Evolutionary conservation across 2,329 filamentous ascomycete genomes (phyloP).

Genomic region (Epichloe coenophiala): DNA sequence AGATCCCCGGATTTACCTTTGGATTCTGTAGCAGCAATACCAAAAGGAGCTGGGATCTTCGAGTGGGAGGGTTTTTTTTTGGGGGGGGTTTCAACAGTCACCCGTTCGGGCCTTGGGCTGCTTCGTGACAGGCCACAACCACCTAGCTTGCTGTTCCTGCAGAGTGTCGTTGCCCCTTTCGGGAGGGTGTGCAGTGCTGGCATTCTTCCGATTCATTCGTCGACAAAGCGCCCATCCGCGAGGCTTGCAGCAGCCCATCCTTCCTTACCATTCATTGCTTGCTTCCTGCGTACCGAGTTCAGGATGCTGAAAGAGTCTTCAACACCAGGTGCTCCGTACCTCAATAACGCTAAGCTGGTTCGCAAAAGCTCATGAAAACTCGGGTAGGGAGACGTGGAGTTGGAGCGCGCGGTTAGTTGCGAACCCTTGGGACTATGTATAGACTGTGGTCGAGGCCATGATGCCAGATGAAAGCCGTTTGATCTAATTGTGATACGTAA

Average conservation of each 20-base stretch:
- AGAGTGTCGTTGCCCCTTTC: neutral
- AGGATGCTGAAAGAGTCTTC: neutral
- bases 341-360: too few relatives aligned
- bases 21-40: neutral
- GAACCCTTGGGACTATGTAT: neutral
- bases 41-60: neutral
- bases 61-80: too few relatives aligned
- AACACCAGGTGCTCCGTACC: neutral
- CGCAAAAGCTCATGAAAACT: too few relatives aligned
- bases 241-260: neutral
- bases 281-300: neutral
- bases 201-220: conserved; percentile 5
- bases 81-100: too few relatives aligned
- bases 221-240: neutral
- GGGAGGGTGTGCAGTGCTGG: conserved; percentile 1
- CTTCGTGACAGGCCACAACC: neutral
- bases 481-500: neutral
- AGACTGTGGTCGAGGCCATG: neutral
- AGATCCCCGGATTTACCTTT: neutral
- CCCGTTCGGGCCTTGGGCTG: neutral
- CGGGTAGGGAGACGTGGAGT: neutral
- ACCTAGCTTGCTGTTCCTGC: neutral
- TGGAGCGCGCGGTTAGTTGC: neutral
- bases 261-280: too few relatives aligned
- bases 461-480: neutral